Percentiles rank a stretch among this genome's conserved stretches.
Evolutionary conservation across 2,329 filamentous ascomycete species (phyloP).

Genomic region (Botrytis paeoniae): DNA sequence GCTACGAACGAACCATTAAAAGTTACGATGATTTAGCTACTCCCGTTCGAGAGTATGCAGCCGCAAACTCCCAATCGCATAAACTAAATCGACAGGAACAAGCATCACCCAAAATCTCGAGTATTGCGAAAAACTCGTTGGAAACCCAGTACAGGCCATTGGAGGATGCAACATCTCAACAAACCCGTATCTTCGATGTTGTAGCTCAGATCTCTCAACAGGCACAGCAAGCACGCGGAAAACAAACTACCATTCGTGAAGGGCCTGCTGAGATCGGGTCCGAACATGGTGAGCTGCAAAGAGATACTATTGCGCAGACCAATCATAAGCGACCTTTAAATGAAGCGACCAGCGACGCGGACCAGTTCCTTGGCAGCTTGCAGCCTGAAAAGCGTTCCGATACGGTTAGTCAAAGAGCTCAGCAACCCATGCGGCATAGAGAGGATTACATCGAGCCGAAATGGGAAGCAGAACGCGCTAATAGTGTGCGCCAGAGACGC

Average conservation of each 20-base stretch:
- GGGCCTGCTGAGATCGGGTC: conserved; percentile 36
- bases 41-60: conserved; percentile 22
- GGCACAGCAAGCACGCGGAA: conserved; percentile 29
- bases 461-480: conserved; percentile 27
- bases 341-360: conserved; percentile 39
- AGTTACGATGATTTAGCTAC: conserved; percentile 26
- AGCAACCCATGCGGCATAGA: conserved; percentile 21
- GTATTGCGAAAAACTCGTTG: background rate
- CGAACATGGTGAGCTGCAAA: conserved; percentile 40
- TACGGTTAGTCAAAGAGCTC: background rate
- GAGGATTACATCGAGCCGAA: conserved; percentile 20
- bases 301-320: conserved; percentile 19
- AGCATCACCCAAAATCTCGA: background rate
- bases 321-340: conserved; percentile 21
- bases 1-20: conserved; percentile 23
- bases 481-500: conserved; percentile 19
- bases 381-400: conserved; percentile 27
- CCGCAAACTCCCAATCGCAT: conserved; percentile 25
- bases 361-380: conserved; percentile 41
- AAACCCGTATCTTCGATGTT: conserved; percentile 32
- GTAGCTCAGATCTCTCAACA: conserved; percentile 35
- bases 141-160: conserved; percentile 15
- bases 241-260: conserved; percentile 22
- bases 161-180: conserved; percentile 28
- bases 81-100: conserved; percentile 24